Evolutionary conservation across 129 eudicot species (phyloP), one percentile per base, ranked within the genome.

Genomic region (Heracleum sosnowskyi): DNA sequence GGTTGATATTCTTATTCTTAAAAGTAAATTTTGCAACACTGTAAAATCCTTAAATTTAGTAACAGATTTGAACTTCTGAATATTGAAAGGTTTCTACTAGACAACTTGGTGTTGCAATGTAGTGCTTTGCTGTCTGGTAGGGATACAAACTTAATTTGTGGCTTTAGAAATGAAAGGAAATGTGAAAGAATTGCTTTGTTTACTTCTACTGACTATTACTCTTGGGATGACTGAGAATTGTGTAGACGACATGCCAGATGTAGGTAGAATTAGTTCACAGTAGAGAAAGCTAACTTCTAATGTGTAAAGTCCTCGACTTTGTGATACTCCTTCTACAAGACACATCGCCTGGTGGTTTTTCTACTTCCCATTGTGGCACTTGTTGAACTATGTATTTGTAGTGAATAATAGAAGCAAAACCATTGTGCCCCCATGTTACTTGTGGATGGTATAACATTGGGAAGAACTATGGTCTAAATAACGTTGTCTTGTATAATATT

Each of bases 401-500:
- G 7, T 44, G 16, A 74, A 26, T 46, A 29, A 33, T 22, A 60
- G 45, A 24, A 77, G 62, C 28, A 1, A n/a, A n/a, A 34, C 22
- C 36, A 37, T 53, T 60, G 68, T 60, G 68, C 17, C 79, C 79
- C 45, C 4, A 3, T 26, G 11, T 75, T 44, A 45, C 60, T 74
- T 24, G 12, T 40, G 17, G 18, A 31, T 13, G 18, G 51, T 16
- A 47, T 9, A 13, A 47, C 37, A n/a, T 77, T 1, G 11, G n/a
- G n/a, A n/a, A 22, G 13, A 37, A 63, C 22, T 36, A 29, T 60
- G 74, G 31, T 62, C 51, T 62, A 42, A 78, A 63, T 16, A 28
- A 22, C 51, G 34, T 17, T 80, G 22, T 66, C 36, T 76, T 83
- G 31, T 69, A 33, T 78, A n/a, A 49, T 37, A 69, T 69, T 68